Evolutionary conservation across 2,329 filamentous ascomycete genomes (phyloP).

Genomic region (Cladosporium cucumerinum): DNA sequence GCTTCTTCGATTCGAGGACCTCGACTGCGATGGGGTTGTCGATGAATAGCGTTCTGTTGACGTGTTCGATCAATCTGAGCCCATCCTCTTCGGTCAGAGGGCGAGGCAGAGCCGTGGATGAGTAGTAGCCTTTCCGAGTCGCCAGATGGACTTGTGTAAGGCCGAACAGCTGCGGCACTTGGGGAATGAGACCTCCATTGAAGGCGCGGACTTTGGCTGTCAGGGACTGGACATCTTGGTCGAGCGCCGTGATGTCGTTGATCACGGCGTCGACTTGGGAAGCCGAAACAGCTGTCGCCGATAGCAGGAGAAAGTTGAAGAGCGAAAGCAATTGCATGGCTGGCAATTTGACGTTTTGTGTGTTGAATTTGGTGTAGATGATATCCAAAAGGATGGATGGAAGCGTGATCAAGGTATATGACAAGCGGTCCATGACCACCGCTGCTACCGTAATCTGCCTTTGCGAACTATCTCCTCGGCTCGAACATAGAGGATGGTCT

Average conservation of each 20-base stretch:
- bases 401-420: background rate
- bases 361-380: background rate
- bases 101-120: constrained; percentile 15
- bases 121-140: constrained; percentile 22
- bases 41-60: constrained; percentile 19
- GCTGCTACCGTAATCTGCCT: background rate
- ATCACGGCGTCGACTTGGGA: constrained; percentile 20
- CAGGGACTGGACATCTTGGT: constrained; percentile 24
- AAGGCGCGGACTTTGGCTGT: constrained; percentile 25
- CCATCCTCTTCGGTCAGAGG: constrained; percentile 17
- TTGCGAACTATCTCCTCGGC: background rate
- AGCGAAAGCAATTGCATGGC: background rate
- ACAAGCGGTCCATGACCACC: background rate
- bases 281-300: background rate
- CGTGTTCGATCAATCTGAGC: constrained; percentile 18
- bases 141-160: constrained; percentile 19
- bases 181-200: constrained; percentile 24
- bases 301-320: background rate
- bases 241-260: constrained; percentile 28
- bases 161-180: constrained; percentile 15
- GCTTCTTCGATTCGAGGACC: constrained; percentile 9
- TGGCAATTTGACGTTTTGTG: background rate
- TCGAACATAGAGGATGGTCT: background rate
- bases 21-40: constrained; percentile 19
- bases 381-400: background rate